These are phyloP conservation scores for Ganoderma multipileum DNA, from an alignment of 1,284 basidiomycete species.

Conservation along the genomic window DNA sequence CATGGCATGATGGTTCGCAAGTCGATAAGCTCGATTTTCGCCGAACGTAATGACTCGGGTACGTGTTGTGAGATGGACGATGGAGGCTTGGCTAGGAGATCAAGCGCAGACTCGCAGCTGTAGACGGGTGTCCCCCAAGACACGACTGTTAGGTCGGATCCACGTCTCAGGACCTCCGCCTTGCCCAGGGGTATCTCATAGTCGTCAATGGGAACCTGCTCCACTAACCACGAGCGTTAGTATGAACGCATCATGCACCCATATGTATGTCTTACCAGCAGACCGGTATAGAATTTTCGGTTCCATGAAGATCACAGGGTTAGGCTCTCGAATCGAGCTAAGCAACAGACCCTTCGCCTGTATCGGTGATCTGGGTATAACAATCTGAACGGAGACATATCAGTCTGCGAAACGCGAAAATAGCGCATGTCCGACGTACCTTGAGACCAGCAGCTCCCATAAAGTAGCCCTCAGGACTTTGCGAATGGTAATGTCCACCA, in stretches of 20 bases:
- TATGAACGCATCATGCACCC: background rate
- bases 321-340: conserved; percentile 87
- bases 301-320: conserved; percentile 95
- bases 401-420: conserved; percentile 40
- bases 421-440: conserved; percentile 41
- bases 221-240: conserved; percentile 54
- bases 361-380: conserved; percentile 91
- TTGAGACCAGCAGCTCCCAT: conserved; percentile 91
- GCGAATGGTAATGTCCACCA: conserved; percentile 93
- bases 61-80: conserved; percentile 71
- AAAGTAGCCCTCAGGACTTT: conserved; percentile 95
- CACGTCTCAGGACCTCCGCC: conserved; percentile 79
- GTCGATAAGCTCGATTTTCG: conserved; percentile 90
- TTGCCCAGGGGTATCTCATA: conserved; percentile 81
- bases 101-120: conserved; percentile 84
- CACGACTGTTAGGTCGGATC: conserved; percentile 86
- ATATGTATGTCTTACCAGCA: conserved; percentile 52
- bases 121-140: conserved; percentile 94
- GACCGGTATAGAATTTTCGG: conserved; percentile 92
- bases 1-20: conserved; percentile 90
- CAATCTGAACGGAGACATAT: conserved; percentile 57
- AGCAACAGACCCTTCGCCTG: conserved; percentile 94
- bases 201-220: conserved; percentile 92
- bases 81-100: conserved; percentile 73
- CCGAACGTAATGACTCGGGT: conserved; percentile 70